Evolutionary conservation across 1,284 basidiomycete species (phyloP).

Genomic region (Marasmius oreades): DNA sequence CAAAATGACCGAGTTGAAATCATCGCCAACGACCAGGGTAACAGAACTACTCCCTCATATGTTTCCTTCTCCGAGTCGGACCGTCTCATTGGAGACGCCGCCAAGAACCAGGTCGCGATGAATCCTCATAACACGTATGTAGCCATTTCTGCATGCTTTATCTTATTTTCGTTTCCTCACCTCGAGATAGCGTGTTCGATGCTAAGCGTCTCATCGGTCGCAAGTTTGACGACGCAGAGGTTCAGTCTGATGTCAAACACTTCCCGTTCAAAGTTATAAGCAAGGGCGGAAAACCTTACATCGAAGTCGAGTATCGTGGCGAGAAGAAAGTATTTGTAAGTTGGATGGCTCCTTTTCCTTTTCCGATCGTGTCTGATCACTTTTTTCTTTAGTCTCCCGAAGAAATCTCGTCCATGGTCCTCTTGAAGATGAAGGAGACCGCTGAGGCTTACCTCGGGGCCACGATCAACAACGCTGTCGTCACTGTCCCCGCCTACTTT

Average conservation of each 20-base stretch:
- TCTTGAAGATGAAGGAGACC: slow-evolving; percentile 84
- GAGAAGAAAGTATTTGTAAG: slow-evolving; percentile 75
- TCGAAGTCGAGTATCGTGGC: slow-evolving; percentile 73
- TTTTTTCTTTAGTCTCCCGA: slow-evolving; percentile 57
- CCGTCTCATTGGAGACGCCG: slow-evolving; percentile 78
- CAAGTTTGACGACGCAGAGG: slow-evolving; percentile 69
- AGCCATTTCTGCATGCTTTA: too few species aligned
- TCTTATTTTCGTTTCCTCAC: background rate
- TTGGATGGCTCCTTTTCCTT: slow-evolving; percentile 16
- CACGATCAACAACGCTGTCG: slow-evolving; percentile 46
- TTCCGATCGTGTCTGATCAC: background rate
- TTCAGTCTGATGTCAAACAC: slow-evolving; percentile 77
- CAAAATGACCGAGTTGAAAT: slow-evolving; percentile 74
- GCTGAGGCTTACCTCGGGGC: slow-evolving; percentile 77
- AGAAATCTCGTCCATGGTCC: slow-evolving; percentile 84
- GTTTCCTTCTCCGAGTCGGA: slow-evolving; percentile 77
- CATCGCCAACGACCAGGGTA: slow-evolving; percentile 83
- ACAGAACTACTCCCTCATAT: slow-evolving; percentile 83
- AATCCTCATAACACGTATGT: slow-evolving; percentile 43
- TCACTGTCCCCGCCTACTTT: slow-evolving; percentile 56
- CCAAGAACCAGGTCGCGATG: slow-evolving; percentile 72
- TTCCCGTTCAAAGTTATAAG: slow-evolving; percentile 75
- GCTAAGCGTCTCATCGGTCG: slow-evolving; percentile 82
- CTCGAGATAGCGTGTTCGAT: slow-evolving; percentile 57
- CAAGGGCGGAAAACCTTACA: slow-evolving; percentile 71